Evolutionary conservation across 1,284 basidiomycete genomes (phyloP).

Genomic region (Cronartium ribicola): DNA sequence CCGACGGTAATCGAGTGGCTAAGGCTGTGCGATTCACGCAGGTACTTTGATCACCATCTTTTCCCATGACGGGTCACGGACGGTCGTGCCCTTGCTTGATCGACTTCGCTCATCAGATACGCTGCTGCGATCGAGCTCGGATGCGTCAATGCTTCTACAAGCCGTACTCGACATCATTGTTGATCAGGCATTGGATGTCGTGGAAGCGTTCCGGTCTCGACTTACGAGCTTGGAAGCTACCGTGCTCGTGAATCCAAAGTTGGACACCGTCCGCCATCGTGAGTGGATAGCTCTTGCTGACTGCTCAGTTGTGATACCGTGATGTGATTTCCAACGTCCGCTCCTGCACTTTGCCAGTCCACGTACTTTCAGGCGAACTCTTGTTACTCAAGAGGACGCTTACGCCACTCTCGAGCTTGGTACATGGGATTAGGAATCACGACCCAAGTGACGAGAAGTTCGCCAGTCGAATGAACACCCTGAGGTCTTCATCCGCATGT

Average conservation of each 20-base stretch:
- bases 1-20: neutral
- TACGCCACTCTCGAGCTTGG: conserved; percentile 42
- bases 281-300: neutral
- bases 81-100: conserved; percentile 28
- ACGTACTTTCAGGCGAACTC: conserved; percentile 43
- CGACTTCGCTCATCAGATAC: conserved; percentile 43
- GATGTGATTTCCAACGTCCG: neutral
- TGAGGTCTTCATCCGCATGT: neutral
- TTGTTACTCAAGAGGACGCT: conserved; percentile 44
- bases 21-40: neutral
- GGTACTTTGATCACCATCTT: conserved; percentile 44
- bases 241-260: conserved; percentile 43
- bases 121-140: conserved; percentile 41
- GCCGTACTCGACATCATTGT: conserved; percentile 44
- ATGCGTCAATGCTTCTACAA: conserved; percentile 45
- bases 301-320: too few relatives aligned
- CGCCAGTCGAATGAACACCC: neutral
- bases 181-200: conserved; percentile 43
- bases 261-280: conserved; percentile 44
- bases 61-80: conserved; percentile 30
- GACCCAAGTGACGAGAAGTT: conserved; percentile 32
- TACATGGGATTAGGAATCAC: conserved; percentile 42
- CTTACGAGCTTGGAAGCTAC: conserved; percentile 43
- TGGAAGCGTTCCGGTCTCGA: conserved; percentile 41
- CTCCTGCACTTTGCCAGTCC: conserved; percentile 35